phyloP scores from a whole-genome alignment of 2,329 filamentous ascomycete genomes.

The Penicillium sp. region DNA sequence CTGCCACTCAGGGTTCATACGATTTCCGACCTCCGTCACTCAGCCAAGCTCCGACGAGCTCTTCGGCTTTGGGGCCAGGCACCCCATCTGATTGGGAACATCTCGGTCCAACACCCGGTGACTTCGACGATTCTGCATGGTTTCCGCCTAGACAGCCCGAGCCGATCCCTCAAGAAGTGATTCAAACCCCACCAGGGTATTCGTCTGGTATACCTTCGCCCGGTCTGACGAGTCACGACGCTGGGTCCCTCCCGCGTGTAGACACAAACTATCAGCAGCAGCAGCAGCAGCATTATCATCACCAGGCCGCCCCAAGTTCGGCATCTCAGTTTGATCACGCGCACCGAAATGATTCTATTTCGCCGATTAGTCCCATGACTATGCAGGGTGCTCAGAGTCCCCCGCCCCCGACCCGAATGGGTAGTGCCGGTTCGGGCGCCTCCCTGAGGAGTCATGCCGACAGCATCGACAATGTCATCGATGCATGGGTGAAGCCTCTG shows the following conservation, averaged over 20 bases:
- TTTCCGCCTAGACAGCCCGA: slow-evolving; percentile 25
- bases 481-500: slow-evolving; percentile 47
- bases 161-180: slow-evolving; percentile 9
- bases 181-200: slow-evolving; percentile 19
- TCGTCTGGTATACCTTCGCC: slow-evolving; percentile 11
- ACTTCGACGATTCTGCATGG: slow-evolving; percentile 41
- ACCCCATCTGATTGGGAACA: slow-evolving; percentile 55
- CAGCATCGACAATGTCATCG: slow-evolving; percentile 50
- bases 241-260: slow-evolving; percentile 9
- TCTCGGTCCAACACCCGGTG: slow-evolving; percentile 39
- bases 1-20: slow-evolving; percentile 23
- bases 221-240: slow-evolving; percentile 5
- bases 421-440: slow-evolving; percentile 34
- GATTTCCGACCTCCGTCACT: slow-evolving; percentile 15
- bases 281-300: neutral
- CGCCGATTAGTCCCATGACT: slow-evolving; percentile 30
- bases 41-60: slow-evolving; percentile 23
- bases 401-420: slow-evolving; percentile 27
- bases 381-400: slow-evolving; percentile 17
- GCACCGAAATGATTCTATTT: slow-evolving; percentile 15
- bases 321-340: slow-evolving; percentile 5
- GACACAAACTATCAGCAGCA: slow-evolving; percentile 12
- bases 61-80: slow-evolving; percentile 47
- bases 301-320: neutral
- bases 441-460: slow-evolving; percentile 35